A percentile compares a stretch with the other conserved stretches of the same genome.
Conservation (phyloP, 495 filamentous ascomycete species). For the Lasiosphaeris hirsuta region DNA sequence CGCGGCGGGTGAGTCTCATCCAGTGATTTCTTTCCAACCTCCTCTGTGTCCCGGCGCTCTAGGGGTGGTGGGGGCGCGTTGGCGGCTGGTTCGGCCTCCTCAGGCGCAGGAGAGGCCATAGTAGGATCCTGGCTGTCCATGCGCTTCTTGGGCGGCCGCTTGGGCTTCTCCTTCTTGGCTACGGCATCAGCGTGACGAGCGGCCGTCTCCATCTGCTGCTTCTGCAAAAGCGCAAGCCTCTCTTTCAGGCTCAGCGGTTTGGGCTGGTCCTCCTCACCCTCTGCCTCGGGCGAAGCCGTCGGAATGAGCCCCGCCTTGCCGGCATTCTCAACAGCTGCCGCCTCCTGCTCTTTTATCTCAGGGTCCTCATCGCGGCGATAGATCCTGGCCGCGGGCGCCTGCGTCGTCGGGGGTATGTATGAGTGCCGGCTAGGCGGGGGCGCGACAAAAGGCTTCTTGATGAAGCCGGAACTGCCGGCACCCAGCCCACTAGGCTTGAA, state of each 20-base stretch:
- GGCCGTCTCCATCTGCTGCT: conserved; percentile 86
- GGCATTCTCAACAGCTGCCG: conserved; percentile 52
- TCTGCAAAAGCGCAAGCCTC: conserved; percentile 86
- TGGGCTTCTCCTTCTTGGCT: conserved; percentile 87
- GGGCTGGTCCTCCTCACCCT: conserved; percentile 67
- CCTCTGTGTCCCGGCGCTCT: conserved; percentile 49
- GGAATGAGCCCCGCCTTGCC: conserved; percentile 57
- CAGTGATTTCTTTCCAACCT: conserved; percentile 54
- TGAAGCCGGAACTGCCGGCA: conserved; percentile 62
- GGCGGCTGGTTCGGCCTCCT: conserved; percentile 38
- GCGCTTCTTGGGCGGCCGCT: conserved; percentile 73
- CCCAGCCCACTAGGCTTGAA: conserved; percentile 71
- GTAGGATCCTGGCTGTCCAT: conserved; percentile 52
- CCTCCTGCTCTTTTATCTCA: conserved; percentile 66
- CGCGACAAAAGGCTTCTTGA: conserved; percentile 98
- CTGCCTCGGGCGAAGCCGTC: conserved; percentile 31
- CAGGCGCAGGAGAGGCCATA: conserved; percentile 3
- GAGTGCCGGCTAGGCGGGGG: conserved; percentile 92
- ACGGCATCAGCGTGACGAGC: conserved; percentile 71
- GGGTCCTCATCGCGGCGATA: conserved; percentile 90
- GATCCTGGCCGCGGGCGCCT: conserved; percentile 64
- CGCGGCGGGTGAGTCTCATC: conserved; percentile 52
- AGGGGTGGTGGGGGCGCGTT: conserved; percentile 31
- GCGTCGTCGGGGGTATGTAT: conserved; percentile 69
- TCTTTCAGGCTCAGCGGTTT: conserved; percentile 93